Evolutionary conservation across 2,329 filamentous ascomycete species (phyloP).

Genomic region (Aspergillus piperis): DNA sequence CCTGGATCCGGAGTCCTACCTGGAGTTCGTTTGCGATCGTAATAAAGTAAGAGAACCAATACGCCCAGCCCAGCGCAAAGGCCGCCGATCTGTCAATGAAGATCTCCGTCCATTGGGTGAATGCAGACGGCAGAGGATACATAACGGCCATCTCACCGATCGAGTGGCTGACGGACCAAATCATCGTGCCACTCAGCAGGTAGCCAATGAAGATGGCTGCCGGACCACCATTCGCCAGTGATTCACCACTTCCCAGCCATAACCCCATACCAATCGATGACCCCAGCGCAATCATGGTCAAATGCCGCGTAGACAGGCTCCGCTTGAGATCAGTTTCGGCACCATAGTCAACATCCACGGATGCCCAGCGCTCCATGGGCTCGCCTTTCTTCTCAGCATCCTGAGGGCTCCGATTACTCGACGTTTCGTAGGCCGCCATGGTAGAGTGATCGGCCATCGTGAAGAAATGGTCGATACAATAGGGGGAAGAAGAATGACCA

Average conservation of each 20-base stretch:
- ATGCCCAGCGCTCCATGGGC: background rate
- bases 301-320: slow-evolving; percentile 42
- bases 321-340: slow-evolving; percentile 40
- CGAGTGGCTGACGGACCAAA: slow-evolving; percentile 50
- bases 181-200: slow-evolving; percentile 39
- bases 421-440: slow-evolving; percentile 5
- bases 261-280: slow-evolving; percentile 51
- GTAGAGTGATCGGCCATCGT: background rate
- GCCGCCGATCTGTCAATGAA: slow-evolving; percentile 48
- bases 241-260: slow-evolving; percentile 50
- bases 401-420: background rate
- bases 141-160: slow-evolving; percentile 52
- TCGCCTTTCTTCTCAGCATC: slow-evolving; percentile 3
- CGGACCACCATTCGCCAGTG: slow-evolving; percentile 45
- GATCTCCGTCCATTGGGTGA: slow-evolving; percentile 51
- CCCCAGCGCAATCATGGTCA: slow-evolving; percentile 44
- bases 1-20: slow-evolving; percentile 13
- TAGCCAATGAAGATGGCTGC: slow-evolving; percentile 51
- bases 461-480: background rate
- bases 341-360: slow-evolving; percentile 23
- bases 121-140: slow-evolving; percentile 50
- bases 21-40: slow-evolving; percentile 49
- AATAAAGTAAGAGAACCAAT: slow-evolving; percentile 50
- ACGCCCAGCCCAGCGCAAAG: slow-evolving; percentile 52
- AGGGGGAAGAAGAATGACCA: too few species aligned